Evolutionary conservation across 2,329 filamentous ascomycete genomes (phyloP).

Genomic region (Anthostomella pinea): DNA sequence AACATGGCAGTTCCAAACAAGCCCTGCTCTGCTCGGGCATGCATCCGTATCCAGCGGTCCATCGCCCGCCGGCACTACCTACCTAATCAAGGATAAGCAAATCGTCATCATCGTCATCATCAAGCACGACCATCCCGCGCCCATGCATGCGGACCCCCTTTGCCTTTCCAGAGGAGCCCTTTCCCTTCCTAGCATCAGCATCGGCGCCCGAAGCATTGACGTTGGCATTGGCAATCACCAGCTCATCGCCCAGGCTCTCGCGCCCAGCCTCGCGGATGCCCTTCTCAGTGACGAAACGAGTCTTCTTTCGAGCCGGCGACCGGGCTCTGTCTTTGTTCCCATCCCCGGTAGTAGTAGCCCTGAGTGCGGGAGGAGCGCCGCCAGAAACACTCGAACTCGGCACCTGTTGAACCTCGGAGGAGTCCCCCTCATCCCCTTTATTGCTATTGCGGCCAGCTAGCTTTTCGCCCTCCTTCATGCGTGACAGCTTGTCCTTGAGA

Average conservation of each 20-base stretch:
- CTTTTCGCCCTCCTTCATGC: conserved; percentile 61
- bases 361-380: too few species aligned
- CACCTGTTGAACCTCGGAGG: too few species aligned
- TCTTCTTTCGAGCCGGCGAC: conserved; percentile 65
- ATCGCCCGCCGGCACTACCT: too few species aligned
- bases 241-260: conserved; percentile 65
- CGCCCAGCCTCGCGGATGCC: conserved; percentile 75
- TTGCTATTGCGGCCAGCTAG: conserved; percentile 24
- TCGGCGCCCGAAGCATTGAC: too few species aligned
- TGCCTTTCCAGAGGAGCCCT: not conserved
- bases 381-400: too few species aligned
- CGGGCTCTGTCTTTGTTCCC: conserved; percentile 14
- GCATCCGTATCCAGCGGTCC: too few species aligned
- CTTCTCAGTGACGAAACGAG: conserved; percentile 74
- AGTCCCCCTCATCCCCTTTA: not conserved
- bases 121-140: conserved; percentile 17
- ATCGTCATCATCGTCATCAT: conserved; percentile 35
- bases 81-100: conserved; percentile 38
- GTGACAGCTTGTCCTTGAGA: conserved; percentile 53
- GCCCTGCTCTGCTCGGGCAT: too few species aligned
- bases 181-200: not conserved
- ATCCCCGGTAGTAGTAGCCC: not conserved
- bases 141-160: not conserved
- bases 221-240: too few species aligned
- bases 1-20: too few species aligned